Percentiles rank a stretch among this genome's conserved stretches.
phyloP scores from a whole-genome alignment of 257 asterid genomes.

The Salvia hispanica region DNA sequence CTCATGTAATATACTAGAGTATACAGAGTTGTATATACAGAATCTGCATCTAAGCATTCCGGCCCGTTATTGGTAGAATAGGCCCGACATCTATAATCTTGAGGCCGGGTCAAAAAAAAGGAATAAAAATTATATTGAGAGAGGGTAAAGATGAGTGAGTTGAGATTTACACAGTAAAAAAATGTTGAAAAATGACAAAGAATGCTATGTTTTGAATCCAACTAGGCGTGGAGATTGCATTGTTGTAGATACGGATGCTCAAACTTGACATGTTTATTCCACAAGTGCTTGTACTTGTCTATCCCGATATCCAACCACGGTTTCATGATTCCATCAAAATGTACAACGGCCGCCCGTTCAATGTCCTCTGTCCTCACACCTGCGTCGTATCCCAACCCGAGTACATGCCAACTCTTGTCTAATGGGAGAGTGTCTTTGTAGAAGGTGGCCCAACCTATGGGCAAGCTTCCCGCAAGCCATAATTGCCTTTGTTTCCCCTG shows the following conservation, averaged over 20 bases:
- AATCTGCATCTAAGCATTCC: conserved; percentile 27
- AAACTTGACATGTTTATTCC: conserved; percentile 67
- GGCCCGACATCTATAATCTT: conserved; percentile 34
- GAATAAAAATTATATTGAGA: conserved; percentile 3
- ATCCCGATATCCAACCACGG: conserved; percentile 93
- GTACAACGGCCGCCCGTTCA: conserved; percentile 70
- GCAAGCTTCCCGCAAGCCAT: conserved; percentile 77
- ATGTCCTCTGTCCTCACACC: conserved; percentile 50
- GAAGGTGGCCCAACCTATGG: conserved; percentile 87
- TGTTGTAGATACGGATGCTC: conserved; percentile 78
- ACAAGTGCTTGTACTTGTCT: conserved; percentile 63
- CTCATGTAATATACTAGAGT: conserved; percentile 18
- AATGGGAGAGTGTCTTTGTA: conserved; percentile 58
- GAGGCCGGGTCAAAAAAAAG: conserved; percentile 26
- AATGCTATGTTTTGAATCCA: conserved; percentile 28
- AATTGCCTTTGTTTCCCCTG: conserved; percentile 66
- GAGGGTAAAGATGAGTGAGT: conserved; percentile 2
- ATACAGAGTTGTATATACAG: conserved; percentile 43
- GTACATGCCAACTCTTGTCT: conserved; percentile 73
- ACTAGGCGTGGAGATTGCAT: conserved; percentile 73
- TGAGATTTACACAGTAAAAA: conserved; percentile 1
- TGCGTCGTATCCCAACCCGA: conserved; percentile 77
- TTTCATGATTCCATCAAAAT: conserved; percentile 78
- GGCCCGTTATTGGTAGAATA: conserved; percentile 44
- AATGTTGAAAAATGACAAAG: background rate